Base-by-base conservation (phyloP, 805 yeast genomes). In the Kuraishia borneana region DNA sequence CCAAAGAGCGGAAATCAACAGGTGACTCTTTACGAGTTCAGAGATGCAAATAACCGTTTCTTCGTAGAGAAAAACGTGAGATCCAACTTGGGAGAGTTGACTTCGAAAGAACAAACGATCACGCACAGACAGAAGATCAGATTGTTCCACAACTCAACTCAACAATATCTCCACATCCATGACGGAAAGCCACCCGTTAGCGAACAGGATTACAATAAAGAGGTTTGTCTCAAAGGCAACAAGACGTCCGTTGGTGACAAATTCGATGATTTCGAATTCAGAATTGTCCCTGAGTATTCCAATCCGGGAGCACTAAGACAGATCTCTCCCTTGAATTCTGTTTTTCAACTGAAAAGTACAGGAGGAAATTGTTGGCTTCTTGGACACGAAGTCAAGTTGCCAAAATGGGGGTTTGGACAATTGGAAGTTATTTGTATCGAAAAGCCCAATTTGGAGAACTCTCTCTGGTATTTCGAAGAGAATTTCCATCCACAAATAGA, bases 371-470 rank as follows among this genome's bases (percentile, higher is more conserved):
- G 98, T 56, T 62, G 65, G 14, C 54, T 92, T 36, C 56, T 85
- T 45, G 74, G 87, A n/a, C 94, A 88, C 50, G 70, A 69, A 30
- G 67, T 67, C 16, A 71, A 65, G 48, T 62, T 92, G 27, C 96
- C 96, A n/a, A 68, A 65, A 19, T 42, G 42, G 6, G 96, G 83
- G 2, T 70, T 68, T 45, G 67, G 66, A 39, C 96, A 87, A 53
- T 83, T 81, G 56, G 98, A 92, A 61, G 94, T 89, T 8, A 59
- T 85, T 27, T 92, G 98, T 54, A 69, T 85, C 35, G 78, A 76
- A 34, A 73, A 72, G 19, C 92, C 96, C 10, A 71, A 73, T 13
- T 53, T 65, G 36, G 71, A 73, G 19, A 74, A 79, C 50, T 68
- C 94, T 1, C 54, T 77, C 32, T 88, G 95, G 83, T 73, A 63